Conservation (phyloP, 73 alveolate genomes). For the Stentor roeselii region DNA sequence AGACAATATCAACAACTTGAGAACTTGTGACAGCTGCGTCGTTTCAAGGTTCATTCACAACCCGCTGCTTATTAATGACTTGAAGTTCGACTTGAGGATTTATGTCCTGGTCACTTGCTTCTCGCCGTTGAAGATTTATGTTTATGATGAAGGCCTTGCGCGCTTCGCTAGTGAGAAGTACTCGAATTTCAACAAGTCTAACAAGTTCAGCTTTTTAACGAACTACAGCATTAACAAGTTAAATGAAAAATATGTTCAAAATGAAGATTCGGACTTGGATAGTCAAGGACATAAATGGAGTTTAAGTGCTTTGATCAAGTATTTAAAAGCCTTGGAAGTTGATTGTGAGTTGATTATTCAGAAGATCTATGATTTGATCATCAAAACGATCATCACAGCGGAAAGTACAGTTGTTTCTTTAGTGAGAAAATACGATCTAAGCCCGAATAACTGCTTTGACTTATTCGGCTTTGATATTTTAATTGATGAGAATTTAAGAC, state of each 20-base stretch:
- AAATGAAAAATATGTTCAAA: constrained; percentile 71
- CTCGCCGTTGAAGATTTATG: constrained; percentile 82
- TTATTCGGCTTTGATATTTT: constrained; percentile 75
- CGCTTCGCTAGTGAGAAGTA: constrained; percentile 75
- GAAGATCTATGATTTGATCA: constrained; percentile 73
- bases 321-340: constrained; percentile 35
- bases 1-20: constrained; percentile 44
- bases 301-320: constrained; percentile 46
- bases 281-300: constrained; percentile 82
- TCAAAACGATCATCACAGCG: constrained; percentile 77
- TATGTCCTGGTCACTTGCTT: constrained; percentile 85
- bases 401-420: constrained; percentile 64
- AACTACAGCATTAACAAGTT: constrained; percentile 87
- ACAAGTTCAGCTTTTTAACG: constrained; percentile 81
- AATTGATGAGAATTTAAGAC: constrained; percentile 58
- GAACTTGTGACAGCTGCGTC: constrained; percentile 48
- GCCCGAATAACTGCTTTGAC: constrained; percentile 81
- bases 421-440: constrained; percentile 66
- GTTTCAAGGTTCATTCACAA: constrained; percentile 70
- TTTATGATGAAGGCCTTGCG: constrained; percentile 87
- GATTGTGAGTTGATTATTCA: constrained; percentile 34
- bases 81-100: constrained; percentile 82
- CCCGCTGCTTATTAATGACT: constrained; percentile 82
- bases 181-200: constrained; percentile 39
- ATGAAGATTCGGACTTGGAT: constrained; percentile 70